phyloP scores from a whole-genome alignment of 441 rosid species.

The Manihot esculenta region DNA sequence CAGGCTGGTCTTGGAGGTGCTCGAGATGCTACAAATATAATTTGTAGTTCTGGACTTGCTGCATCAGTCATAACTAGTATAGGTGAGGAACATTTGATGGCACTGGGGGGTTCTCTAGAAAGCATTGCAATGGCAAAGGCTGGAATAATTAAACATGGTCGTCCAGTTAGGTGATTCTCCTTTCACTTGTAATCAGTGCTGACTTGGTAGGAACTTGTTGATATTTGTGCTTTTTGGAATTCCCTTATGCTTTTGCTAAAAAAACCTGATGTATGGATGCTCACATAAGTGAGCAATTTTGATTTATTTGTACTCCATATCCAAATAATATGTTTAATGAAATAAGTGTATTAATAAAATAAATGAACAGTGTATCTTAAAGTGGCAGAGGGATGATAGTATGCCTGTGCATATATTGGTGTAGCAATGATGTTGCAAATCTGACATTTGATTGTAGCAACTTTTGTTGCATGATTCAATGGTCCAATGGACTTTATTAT shows the following conservation, averaged over 20 bases:
- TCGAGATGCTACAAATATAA: slow-evolving; percentile 85
- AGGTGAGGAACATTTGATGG: slow-evolving; percentile 78
- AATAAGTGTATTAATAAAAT: background rate
- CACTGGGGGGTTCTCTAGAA: slow-evolving; percentile 88
- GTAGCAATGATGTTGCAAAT: background rate
- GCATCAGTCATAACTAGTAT: slow-evolving; percentile 76
- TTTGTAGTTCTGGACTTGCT: slow-evolving; percentile 57
- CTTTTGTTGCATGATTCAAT: slow-evolving; percentile 3
- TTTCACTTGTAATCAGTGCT: background rate
- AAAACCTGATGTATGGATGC: background rate
- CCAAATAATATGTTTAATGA: background rate
- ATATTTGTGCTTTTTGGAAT: background rate
- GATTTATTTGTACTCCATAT: background rate
- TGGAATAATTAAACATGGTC: slow-evolving; percentile 66
- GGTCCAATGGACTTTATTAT: background rate
- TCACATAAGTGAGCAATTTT: background rate
- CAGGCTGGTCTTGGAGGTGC: slow-evolving; percentile 95
- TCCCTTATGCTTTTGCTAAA: too few species aligned
- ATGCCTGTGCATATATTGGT: background rate
- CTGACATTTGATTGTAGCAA: background rate
- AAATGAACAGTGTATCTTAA: background rate
- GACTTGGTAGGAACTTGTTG: background rate
- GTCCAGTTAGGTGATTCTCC: slow-evolving; percentile 82
- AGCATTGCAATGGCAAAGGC: slow-evolving; percentile 83
- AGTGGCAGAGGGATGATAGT: background rate